Base-by-base conservation (phyloP, 1,284 basidiomycete species). In the Leucoagaricus sp. region DNA sequence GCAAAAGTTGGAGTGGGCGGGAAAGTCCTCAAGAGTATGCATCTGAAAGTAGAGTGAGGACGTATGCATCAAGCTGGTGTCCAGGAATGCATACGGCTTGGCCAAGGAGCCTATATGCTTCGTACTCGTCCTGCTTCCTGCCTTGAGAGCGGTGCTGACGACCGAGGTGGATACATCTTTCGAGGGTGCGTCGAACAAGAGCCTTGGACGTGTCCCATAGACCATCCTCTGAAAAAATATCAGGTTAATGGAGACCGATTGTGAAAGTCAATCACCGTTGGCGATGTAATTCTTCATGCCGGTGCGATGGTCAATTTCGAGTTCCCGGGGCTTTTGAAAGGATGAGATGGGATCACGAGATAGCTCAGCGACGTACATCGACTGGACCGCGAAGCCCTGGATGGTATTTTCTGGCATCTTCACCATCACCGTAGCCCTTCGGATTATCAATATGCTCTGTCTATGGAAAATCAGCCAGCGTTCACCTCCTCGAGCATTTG, bases 231-330 rank as follows among this genome's bases (percentile, higher is more conserved):
- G 59, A 23, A 17, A 50, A 29, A 23, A 50, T 13, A 17, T 34
- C 21, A 19, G 29, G 21, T 45, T 7, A 29, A 6, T 19, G 25
- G 4, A 12, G 21, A 4, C 15, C 7, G 4, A 21, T 23, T 9
- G 6, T 29, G 10, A 8, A 15, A 4, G 2, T 15, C 15, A 59
- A 70, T 31, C 63, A 83, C 86, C 87, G 65, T 95, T 96, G 1
- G 93, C 92, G 58, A 97, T 95, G 69, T 96, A 98, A 67, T 95
- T 95, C 77, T 97, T 97, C 94, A 98, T 96, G 4, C 94, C 95
- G 0, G 90, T 93, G 9, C 81, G 77, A 1, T 85, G 85, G 69
- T 98, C 95, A 21, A 98, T 82, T 64, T 96, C 90, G 5, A 97
- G 78, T 69, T 98, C 95, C 42, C 82, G 75, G 0, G 89, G 89